These are phyloP conservation scores for Phytopythium vexans DNA, from an alignment of 352 stramenopile species.

Conservation along the genomic window DNA sequence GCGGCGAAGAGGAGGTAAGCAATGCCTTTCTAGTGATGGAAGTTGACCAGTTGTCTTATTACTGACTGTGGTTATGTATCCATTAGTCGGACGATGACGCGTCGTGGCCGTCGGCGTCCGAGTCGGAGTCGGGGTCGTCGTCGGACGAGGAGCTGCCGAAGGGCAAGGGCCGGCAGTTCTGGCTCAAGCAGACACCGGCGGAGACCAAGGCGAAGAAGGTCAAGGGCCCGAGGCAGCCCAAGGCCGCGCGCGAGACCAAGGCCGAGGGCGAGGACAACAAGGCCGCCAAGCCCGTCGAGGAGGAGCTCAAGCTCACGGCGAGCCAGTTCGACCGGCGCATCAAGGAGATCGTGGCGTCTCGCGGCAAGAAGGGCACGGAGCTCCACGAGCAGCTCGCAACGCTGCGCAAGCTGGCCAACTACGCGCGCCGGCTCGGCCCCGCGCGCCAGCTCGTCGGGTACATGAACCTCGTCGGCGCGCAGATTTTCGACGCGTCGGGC, in stretches of 20 bases:
- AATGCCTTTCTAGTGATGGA: too few relatives aligned
- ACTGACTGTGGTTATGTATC: background rate
- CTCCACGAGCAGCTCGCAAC: slow-evolving; percentile 62
- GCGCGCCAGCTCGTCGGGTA: slow-evolving; percentile 71
- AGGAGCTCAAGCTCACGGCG: slow-evolving; percentile 78
- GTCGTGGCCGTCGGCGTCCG: slow-evolving; percentile 57
- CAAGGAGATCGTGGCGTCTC: slow-evolving; percentile 81
- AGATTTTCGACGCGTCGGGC: slow-evolving; percentile 78
- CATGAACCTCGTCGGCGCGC: slow-evolving; percentile 81
- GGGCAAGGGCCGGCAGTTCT: slow-evolving; percentile 94
- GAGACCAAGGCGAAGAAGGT: slow-evolving; percentile 54
- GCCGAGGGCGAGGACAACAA: slow-evolving; percentile 43
- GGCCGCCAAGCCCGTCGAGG: slow-evolving; percentile 48
- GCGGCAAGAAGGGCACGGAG: slow-evolving; percentile 83
- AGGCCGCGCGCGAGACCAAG: slow-evolving; percentile 46
- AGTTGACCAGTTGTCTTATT: background rate
- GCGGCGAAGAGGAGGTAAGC: slow-evolving; percentile 7
- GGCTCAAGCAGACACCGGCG: slow-evolving; percentile 92
- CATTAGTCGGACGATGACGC: slow-evolving; percentile 35
- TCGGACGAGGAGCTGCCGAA: slow-evolving; percentile 79
- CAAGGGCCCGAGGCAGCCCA: slow-evolving; percentile 35
- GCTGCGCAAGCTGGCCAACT: slow-evolving; percentile 80
- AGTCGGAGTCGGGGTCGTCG: slow-evolving; percentile 54
- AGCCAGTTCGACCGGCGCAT: slow-evolving; percentile 82
- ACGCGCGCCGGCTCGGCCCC: slow-evolving; percentile 68